Conservation (phyloP, 306 rosid species). For the Sicyos edulis region DNA sequence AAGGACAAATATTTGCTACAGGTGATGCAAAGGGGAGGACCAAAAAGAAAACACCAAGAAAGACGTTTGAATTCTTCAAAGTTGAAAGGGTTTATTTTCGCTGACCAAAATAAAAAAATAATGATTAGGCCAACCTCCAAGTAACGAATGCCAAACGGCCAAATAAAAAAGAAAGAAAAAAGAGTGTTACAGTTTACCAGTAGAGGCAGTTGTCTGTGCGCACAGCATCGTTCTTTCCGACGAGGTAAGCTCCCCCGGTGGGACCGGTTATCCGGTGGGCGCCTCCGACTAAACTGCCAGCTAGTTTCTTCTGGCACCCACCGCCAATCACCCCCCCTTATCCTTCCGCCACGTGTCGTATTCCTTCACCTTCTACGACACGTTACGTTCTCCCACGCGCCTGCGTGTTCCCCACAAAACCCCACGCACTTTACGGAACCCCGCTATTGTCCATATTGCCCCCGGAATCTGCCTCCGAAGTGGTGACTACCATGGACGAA, state of each 20-base stretch:
- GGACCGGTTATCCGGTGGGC: constrained; percentile 20
- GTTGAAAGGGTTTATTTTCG: constrained; percentile 34
- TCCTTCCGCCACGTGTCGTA: constrained; percentile 14
- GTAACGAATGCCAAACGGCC: constrained; percentile 44
- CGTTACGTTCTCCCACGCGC: neutral
- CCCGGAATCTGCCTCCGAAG: neutral
- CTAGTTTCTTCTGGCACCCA: constrained; percentile 19
- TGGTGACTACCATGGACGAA: neutral
- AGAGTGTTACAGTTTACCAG: constrained; percentile 17
- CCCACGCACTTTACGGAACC: constrained; percentile 13
- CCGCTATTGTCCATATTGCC: neutral
- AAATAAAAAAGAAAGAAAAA: neutral
- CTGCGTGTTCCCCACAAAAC: no score
- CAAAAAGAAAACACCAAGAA: neutral
- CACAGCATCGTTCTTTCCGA: constrained; percentile 10
- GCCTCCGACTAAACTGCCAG: constrained; percentile 11
- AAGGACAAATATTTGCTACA: no score
- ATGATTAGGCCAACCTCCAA: constrained; percentile 64
- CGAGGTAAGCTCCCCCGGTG: neutral
- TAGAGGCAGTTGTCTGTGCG: neutral
- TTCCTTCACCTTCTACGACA: constrained; percentile 16
- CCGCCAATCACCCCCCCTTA: constrained; percentile 14
- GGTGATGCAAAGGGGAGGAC: no score
- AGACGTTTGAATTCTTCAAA: constrained; percentile 12
- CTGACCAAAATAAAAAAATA: constrained; percentile 35